Evolutionary conservation across 1,284 basidiomycete genomes (phyloP), one percentile per base, ranked within the genome.

Genomic region (Mycosarcoma maydis): DNA sequence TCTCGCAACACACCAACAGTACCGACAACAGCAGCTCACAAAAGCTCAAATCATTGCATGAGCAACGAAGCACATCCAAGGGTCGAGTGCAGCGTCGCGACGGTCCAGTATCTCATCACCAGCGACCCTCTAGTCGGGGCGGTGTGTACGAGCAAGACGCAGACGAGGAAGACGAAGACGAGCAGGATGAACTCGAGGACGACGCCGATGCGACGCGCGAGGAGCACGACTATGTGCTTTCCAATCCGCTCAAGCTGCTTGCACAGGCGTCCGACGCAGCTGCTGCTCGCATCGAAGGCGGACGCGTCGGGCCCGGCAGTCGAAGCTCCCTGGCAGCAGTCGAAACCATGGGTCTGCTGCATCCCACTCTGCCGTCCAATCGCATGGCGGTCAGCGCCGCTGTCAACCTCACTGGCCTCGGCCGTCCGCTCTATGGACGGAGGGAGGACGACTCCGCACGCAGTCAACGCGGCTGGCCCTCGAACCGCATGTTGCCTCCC

Each of bases 241-340:
- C 73, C 24, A 75, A 70, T 22, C 75, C 75, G 30, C 71, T 77
- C 40, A 65, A 67, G 33, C 49, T 77, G 30, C 58, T 77, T 3
- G 75, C 75, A 0, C 71, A 77, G 47, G 75, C 75, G 1, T 75
- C 72, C 3, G 72, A 68, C 37, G 73, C 73, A 23, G 73, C 73
- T 23, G 69, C 69, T 19, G 62, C 58, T 16, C 52, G 59, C 34
- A 70, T 71, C 29, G 61, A 62, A 20, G 58, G 61, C 38, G 60
- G 71, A 5, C 37, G 56, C 10, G 55, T 64, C 44, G 73, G 64
- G 17, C 37, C 61, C 2, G 54, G 52, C 54, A 65, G 33, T 14
- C 69, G 54, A 16, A 53, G 50, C 47, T 68, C 59, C 9, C 43
- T 68, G 17, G 61, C 68, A 11, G 70, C 61, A 0, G 73, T 72